Percentiles rank a stretch among this genome's conserved stretches.
Evolutionary conservation across 495 filamentous ascomycete species (phyloP).

Genomic region (Aspergillus cavernicola): DNA sequence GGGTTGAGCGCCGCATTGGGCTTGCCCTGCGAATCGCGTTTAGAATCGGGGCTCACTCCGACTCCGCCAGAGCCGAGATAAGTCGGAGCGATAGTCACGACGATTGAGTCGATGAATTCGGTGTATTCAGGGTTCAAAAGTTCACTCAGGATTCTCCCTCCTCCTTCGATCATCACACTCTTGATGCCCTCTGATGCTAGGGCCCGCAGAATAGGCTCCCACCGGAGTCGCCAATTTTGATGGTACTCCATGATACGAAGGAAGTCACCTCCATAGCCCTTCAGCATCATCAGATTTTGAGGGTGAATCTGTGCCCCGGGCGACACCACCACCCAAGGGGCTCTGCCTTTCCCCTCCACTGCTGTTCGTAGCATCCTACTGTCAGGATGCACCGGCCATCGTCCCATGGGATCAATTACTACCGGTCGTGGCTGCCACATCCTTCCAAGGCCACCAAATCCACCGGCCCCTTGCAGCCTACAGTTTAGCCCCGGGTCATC

Average conservation of each 20-base stretch:
- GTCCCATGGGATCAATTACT: conserved; percentile 67
- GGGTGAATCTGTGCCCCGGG: conserved; percentile 48
- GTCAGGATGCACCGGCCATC: conserved; percentile 60
- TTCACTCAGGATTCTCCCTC: conserved; percentile 71
- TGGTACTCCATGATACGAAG: conserved; percentile 48
- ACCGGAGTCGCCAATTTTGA: conserved; percentile 50
- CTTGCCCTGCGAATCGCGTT: conserved; percentile 43
- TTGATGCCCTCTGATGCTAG: conserved; percentile 58
- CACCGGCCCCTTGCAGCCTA: conserved; percentile 57
- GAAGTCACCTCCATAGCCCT: conserved; percentile 48
- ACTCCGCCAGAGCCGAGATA: conserved; percentile 81
- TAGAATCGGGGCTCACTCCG: conserved; percentile 58
- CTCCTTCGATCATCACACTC: conserved; percentile 88
- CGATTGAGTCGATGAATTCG: conserved; percentile 65
- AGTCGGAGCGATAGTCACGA: conserved; percentile 80
- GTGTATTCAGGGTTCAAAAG: conserved; percentile 60
- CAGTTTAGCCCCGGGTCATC: conserved; percentile 86
- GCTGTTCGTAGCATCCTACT: conserved; percentile 64
- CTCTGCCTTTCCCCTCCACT: conserved; percentile 62
- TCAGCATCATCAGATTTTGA: conserved; percentile 42
- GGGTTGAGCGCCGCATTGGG: conserved; percentile 59
- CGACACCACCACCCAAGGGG: conserved; percentile 64
- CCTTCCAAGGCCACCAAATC: conserved; percentile 48
- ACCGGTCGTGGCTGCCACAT: conserved; percentile 72
- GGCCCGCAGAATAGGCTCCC: conserved; percentile 58